Evolutionary conservation across 331 rosid species (phyloP).

Genomic region (Erythrophleum ivorense): DNA sequence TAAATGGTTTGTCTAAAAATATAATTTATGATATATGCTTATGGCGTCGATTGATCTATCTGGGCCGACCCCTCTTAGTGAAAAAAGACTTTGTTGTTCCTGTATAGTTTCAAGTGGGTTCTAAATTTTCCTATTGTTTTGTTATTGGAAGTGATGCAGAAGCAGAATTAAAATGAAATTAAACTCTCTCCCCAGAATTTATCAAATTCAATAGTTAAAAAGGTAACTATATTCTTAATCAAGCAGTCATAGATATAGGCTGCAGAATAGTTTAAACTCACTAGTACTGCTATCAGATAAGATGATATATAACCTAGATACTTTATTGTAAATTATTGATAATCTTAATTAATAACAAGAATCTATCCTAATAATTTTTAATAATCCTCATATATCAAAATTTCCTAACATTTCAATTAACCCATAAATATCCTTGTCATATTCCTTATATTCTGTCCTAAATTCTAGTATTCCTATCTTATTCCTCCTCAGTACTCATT

Average conservation of each 20-base stretch:
- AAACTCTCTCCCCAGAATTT: neutral
- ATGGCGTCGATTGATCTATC: too few species aligned
- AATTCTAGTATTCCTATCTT: too few species aligned
- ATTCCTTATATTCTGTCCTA: too few species aligned
- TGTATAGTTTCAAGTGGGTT: neutral
- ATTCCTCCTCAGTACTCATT: too few species aligned
- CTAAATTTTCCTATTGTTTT: neutral
- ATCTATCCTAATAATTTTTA: too few species aligned
- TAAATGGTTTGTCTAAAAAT: too few species aligned
- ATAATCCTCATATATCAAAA: neutral
- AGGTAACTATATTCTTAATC: neutral
- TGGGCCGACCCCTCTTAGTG: too few species aligned
- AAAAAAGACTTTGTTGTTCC: too few species aligned
- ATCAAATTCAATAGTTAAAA: neutral
- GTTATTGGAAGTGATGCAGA: conserved; percentile 4
- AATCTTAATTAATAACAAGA: too few species aligned
- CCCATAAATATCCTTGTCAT: neutral
- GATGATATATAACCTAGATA: neutral
- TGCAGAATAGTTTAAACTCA: neutral
- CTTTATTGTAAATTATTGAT: neutral
- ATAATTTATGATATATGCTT: too few species aligned
- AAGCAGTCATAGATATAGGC: neutral
- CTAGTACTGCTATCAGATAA: neutral
- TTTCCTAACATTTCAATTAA: neutral
- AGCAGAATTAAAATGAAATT: neutral